phyloP scores from a whole-genome alignment of 1,284 basidiomycete genomes.

The Mrakiaceae sp. region DNA sequence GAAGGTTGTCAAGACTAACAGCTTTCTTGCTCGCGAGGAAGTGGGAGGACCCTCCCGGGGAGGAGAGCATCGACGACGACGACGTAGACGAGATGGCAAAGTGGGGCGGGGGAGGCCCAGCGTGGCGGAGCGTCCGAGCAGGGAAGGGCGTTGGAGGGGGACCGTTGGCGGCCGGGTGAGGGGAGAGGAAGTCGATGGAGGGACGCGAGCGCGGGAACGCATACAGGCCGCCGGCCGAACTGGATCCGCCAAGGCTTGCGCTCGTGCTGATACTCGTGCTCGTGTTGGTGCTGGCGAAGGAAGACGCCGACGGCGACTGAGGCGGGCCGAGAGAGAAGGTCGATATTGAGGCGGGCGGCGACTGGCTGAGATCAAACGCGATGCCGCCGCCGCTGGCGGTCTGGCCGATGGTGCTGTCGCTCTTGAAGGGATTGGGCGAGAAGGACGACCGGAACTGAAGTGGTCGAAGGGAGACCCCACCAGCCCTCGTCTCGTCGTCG shows the following conservation, averaged over 20 bases:
- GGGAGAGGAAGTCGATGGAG: slow-evolving; percentile 3
- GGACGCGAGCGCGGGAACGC: neutral
- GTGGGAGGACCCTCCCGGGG: neutral
- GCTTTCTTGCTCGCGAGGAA: slow-evolving; percentile 15
- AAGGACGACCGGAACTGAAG: slow-evolving; percentile 6
- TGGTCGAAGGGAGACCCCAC: neutral
- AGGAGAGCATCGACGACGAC: neutral
- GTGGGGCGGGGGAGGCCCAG: neutral
- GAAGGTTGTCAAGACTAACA: slow-evolving; percentile 13
- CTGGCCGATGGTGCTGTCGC: neutral
- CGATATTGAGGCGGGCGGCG: neutral
- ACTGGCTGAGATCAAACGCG: neutral
- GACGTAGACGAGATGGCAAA: neutral
- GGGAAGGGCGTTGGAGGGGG: neutral
- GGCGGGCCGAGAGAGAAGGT: slow-evolving; percentile 3
- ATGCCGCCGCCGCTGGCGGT: neutral
- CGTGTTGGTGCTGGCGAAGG: neutral
- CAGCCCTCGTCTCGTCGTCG: neutral
- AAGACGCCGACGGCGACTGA: too few relatives aligned
- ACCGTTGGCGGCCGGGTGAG: neutral
- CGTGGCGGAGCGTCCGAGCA: slow-evolving; percentile 1
- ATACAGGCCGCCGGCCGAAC: too few relatives aligned
- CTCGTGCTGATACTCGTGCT: neutral
- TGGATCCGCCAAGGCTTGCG: too few relatives aligned
- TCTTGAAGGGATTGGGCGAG: neutral